phyloP scores from a whole-genome alignment of 306 rosid species.

The Heteromeles arbutifolia region DNA sequence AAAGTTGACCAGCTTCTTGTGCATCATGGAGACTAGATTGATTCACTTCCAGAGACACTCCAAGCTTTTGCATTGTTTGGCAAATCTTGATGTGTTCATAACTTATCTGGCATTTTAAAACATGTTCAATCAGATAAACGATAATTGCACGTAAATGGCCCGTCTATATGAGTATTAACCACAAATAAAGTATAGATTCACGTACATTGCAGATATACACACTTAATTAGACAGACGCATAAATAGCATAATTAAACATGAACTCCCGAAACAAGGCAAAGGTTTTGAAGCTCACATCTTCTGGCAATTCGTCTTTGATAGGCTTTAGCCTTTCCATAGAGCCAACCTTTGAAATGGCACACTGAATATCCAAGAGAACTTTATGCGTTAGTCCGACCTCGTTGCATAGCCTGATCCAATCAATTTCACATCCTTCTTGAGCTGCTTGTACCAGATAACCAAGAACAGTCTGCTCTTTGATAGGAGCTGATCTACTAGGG shows the following conservation, averaged over 20 bases:
- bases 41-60: constrained; percentile 33
- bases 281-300: constrained; percentile 49
- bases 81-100: constrained; percentile 60
- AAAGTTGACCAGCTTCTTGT: constrained; percentile 21
- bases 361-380: constrained; percentile 41
- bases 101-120: constrained; percentile 41
- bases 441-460: constrained; percentile 75
- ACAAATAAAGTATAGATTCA: not conserved
- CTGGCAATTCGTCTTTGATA: constrained; percentile 74
- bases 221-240: not conserved
- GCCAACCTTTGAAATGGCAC: constrained; percentile 71
- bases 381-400: constrained; percentile 45
- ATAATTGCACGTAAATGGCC: not conserved
- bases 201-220: not conserved
- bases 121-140: constrained; percentile 22
- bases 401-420: constrained; percentile 61
- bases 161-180: not conserved
- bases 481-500: constrained; percentile 75
- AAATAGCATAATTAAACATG: constrained; percentile 1
- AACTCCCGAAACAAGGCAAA: constrained; percentile 3
- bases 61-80: constrained; percentile 48
- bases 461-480: constrained; percentile 65
- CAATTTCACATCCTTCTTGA: constrained; percentile 59
- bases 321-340: constrained; percentile 74
- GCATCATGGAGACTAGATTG: constrained; percentile 14